Percentiles rank a stretch among this genome's conserved stretches.
Conservation (phyloP, 2,329 filamentous ascomycete species). For the Cadophora sp. region DNA sequence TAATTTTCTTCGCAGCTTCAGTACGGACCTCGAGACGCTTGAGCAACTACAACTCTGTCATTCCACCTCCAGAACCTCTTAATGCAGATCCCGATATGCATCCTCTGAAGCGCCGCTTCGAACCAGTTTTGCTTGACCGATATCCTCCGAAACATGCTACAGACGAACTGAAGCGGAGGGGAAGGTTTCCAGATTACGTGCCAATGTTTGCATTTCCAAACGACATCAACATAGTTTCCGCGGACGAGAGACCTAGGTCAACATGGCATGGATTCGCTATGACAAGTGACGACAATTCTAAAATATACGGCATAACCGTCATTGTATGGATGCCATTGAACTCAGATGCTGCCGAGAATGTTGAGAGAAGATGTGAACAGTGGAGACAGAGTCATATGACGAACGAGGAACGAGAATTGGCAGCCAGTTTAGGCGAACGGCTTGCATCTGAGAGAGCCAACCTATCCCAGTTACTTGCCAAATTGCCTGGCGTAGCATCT, state of each 20-base stretch:
- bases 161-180: constrained; percentile 81
- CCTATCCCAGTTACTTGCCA: constrained; percentile 84
- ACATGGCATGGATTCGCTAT: constrained; percentile 99
- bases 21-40: constrained; percentile 84
- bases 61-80: constrained; percentile 89
- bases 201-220: constrained; percentile 99
- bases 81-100: constrained; percentile 93
- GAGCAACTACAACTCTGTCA: constrained; percentile 98
- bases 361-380: constrained; percentile 82
- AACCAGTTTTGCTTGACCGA: constrained; percentile 93
- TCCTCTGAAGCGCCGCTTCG: constrained; percentile 89
- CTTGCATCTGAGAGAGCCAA: constrained; percentile 88
- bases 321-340: constrained; percentile 93
- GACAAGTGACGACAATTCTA: constrained; percentile 91
- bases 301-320: constrained; percentile 88
- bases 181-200: constrained; percentile 93
- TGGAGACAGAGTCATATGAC: constrained; percentile 90
- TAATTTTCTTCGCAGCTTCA: constrained; percentile 56
- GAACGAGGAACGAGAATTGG: constrained; percentile 87
- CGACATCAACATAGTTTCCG: constrained; percentile 95
- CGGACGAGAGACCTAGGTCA: constrained; percentile 90
- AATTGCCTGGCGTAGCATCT: constrained; percentile 80
- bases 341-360: constrained; percentile 79
- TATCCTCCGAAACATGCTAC: constrained; percentile 85
- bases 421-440: constrained; percentile 87